Evolutionary conservation across 2,329 filamentous ascomycete genomes (phyloP), one percentile per base, ranked within the genome.

Genomic region (Aspergillus nomiae): DNA sequence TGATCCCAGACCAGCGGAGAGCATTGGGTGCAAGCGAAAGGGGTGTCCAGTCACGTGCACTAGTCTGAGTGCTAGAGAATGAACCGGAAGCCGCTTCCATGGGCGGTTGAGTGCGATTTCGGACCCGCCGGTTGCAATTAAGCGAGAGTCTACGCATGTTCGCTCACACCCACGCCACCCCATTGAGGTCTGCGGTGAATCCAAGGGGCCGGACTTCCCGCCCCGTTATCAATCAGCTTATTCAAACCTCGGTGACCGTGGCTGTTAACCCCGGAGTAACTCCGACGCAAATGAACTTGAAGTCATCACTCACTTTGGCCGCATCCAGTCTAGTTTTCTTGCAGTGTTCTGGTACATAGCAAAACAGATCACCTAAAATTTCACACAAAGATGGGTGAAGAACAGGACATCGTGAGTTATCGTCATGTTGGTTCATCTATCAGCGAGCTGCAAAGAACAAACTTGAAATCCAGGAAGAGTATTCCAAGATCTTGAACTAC

Each of bases 61-160:
- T 73, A 74, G 73, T 60, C 58, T 74, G 71, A 67, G 73, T 73
- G 71, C 73, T 71, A 73, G 71, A 73, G 69, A 77, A 76, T 74
- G 70, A 75, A 67, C 71, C 73, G 72, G 73, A 69, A 64, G 10
- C 34, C 51, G 12, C 34, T 62, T 50, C 51, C 55, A 63, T 61
- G 45, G 43, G 46, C 14, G 21, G 28, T 50, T 63, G 68, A 63
- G 64, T 69, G 68, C 67, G 59, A 64, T 62, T 57, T 63, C 60
- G 62, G 62, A 34, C 48, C 34, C 45, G 36, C 34, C 46, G 21
- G 43, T 41, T 34, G 24, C 56, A 36, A 21, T 62, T 69, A 72
- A 71, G 66, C 70, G 67, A 69, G 63, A 21, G 26, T 24, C 56
- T 21, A 60, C 53, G 60, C 24, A 53, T 57, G 48, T 65, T 71